Percentiles rank a stretch among this genome's conserved stretches.
Evolutionary conservation across 192 early-diverging fungal genomes (phyloP).

Genomic region (Mortierella alpina): DNA sequence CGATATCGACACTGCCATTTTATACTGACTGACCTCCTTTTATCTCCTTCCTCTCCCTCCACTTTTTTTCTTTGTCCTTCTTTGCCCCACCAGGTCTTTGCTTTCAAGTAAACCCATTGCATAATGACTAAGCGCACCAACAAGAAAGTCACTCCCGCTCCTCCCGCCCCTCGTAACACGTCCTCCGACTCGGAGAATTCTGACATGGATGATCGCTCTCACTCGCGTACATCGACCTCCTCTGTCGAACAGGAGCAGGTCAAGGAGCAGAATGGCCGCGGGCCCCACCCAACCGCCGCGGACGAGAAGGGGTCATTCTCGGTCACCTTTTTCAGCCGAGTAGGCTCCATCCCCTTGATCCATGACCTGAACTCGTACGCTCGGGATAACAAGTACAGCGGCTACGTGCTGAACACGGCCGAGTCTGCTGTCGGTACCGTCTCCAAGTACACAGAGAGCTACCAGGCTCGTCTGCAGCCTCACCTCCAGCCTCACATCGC

Average conservation of each 20-base stretch:
- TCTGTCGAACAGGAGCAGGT: slow-evolving; percentile 59
- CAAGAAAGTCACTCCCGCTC: neutral
- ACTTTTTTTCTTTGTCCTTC: neutral
- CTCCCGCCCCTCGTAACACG: slow-evolving; percentile 27
- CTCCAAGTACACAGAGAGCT: slow-evolving; percentile 41
- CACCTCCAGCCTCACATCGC: slow-evolving; percentile 65
- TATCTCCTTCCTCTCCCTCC: neutral
- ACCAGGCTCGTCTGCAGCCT: slow-evolving; percentile 50
- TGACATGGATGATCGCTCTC: slow-evolving; percentile 47
- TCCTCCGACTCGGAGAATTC: slow-evolving; percentile 47
- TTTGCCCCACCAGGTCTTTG: neutral
- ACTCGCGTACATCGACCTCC: slow-evolving; percentile 65
- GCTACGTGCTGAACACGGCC: slow-evolving; percentile 34
- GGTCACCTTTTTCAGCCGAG: slow-evolving; percentile 41
- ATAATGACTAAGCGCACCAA: slow-evolving; percentile 41
- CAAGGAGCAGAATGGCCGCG: slow-evolving; percentile 46
- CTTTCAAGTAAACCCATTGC: slow-evolving; percentile 13
- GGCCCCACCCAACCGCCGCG: slow-evolving; percentile 1
- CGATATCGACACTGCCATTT: too few species aligned
- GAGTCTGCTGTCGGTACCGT: slow-evolving; percentile 41
- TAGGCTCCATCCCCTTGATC: slow-evolving; percentile 65
- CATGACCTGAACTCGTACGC: slow-evolving; percentile 64
- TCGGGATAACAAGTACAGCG: slow-evolving; percentile 46
- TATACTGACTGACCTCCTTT: slow-evolving; percentile 1
- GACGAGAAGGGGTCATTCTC: neutral